Conservation (phyloP, 2,329 filamentous ascomycete species). For the Hortaea sp. region DNA sequence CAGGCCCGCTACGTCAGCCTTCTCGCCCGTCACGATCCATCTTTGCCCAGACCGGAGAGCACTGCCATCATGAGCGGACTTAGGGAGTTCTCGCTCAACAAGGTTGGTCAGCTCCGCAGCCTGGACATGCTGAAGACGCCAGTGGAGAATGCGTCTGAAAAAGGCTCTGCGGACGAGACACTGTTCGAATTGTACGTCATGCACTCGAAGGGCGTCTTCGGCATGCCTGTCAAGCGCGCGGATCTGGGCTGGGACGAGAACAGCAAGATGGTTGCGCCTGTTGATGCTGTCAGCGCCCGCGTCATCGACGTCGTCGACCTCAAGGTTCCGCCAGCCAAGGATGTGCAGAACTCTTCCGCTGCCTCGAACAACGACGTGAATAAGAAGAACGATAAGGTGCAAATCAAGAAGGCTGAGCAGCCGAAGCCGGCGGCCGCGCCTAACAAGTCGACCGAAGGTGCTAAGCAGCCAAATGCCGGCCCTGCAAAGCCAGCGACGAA, state of each 20-base stretch:
- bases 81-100: constrained; percentile 84
- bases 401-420: constrained; percentile 12
- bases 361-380: constrained; percentile 7
- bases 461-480: constrained; percentile 11
- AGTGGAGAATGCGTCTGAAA: constrained; percentile 41
- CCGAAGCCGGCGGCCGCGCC: constrained; percentile 11
- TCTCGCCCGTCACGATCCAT: constrained; percentile 60
- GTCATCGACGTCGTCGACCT: constrained; percentile 67
- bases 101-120: constrained; percentile 78
- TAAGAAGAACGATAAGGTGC: constrained; percentile 9
- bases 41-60: constrained; percentile 75
- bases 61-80: constrained; percentile 97
- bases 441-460: constrained; percentile 8
- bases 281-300: constrained; percentile 66
- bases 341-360: constrained; percentile 9
- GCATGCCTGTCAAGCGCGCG: constrained; percentile 71
- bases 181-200: constrained; percentile 94
- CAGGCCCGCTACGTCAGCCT: constrained; percentile 82
- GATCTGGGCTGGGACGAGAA: constrained; percentile 89
- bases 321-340: constrained; percentile 12
- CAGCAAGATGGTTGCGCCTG: constrained; percentile 71
- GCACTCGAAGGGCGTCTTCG: constrained; percentile 95
- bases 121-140: constrained; percentile 75
- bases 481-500: constrained; percentile 10
- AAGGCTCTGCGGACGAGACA: constrained; percentile 53